Conservation (phyloP, 2,329 filamentous ascomycete species). For the Dothideomycetes sp. region DNA sequence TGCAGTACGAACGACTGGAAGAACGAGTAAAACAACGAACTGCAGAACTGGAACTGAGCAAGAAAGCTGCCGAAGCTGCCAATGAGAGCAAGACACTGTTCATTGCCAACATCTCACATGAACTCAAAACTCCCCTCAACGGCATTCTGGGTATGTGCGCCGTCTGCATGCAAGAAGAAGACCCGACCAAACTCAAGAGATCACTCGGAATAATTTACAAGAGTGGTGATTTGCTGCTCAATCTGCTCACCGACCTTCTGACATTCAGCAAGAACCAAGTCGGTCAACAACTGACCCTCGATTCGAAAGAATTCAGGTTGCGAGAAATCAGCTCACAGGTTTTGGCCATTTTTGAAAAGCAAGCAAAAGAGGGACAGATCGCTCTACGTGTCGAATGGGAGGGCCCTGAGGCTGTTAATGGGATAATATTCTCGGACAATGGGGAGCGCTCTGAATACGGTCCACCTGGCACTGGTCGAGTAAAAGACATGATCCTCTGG, state of each 20-base stretch:
- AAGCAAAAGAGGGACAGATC: slow-evolving; percentile 71
- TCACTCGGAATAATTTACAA: slow-evolving; percentile 84
- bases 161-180: slow-evolving; percentile 85
- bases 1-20: slow-evolving; percentile 77
- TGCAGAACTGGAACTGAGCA: slow-evolving; percentile 75
- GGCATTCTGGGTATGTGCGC: slow-evolving; percentile 92
- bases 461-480: slow-evolving; percentile 42
- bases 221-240: slow-evolving; percentile 72
- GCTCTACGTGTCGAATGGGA: slow-evolving; percentile 64
- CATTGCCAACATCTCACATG: slow-evolving; percentile 83
- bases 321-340: slow-evolving; percentile 79
- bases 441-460: slow-evolving; percentile 48
- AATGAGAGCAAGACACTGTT: slow-evolving; percentile 97
- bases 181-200: slow-evolving; percentile 66
- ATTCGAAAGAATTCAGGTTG: slow-evolving; percentile 76
- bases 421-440: slow-evolving; percentile 17
- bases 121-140: slow-evolving; percentile 90
- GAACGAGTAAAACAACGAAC: slow-evolving; percentile 77
- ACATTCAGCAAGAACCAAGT: slow-evolving; percentile 96
- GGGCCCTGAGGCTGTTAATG: slow-evolving; percentile 22
- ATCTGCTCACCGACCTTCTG: slow-evolving; percentile 78
- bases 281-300: slow-evolving; percentile 69
- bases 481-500: slow-evolving; percentile 82
- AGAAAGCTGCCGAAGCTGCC: slow-evolving; percentile 85
- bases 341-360: slow-evolving; percentile 79